phyloP scores from a whole-genome alignment of 768 basidiomycete species.

The Serendipita indica region DNA sequence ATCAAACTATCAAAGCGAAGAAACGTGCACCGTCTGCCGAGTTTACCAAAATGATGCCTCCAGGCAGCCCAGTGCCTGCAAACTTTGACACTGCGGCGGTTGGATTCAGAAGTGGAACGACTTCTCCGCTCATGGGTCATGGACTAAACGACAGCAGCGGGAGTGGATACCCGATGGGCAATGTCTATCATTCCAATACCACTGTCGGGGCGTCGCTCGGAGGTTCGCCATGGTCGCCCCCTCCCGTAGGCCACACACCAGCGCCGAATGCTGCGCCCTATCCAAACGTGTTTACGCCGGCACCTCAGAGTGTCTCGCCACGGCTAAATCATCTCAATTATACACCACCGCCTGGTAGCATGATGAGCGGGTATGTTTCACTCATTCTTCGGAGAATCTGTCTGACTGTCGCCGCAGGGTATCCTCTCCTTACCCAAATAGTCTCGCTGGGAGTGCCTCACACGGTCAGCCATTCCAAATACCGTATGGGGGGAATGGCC shows the following conservation, averaged over 20 bases:
- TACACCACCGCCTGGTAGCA: background rate
- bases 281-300: background rate
- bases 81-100: background rate
- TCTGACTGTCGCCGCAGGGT: no score
- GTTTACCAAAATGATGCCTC: conserved; percentile 5
- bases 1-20: no score
- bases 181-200: no score
- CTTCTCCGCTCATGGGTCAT: background rate
- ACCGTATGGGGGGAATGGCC: no score
- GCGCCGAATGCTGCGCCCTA: background rate
- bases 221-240: conserved; percentile 4
- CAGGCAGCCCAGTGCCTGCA: conserved; percentile 1
- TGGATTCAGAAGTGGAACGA: conserved; percentile 1
- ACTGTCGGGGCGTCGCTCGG: no score
- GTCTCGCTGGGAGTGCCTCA: no score
- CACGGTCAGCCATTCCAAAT: no score
- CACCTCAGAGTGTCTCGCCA: background rate
- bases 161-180: no score
- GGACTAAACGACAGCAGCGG: no score
- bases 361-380: no score
- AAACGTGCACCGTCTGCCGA: background rate
- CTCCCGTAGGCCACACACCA: background rate
- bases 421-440: no score
- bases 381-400: no score
- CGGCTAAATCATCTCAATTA: background rate